Conservation (phyloP, 148 eudicot species). For the Fagopyrum homotropicum region DNA sequence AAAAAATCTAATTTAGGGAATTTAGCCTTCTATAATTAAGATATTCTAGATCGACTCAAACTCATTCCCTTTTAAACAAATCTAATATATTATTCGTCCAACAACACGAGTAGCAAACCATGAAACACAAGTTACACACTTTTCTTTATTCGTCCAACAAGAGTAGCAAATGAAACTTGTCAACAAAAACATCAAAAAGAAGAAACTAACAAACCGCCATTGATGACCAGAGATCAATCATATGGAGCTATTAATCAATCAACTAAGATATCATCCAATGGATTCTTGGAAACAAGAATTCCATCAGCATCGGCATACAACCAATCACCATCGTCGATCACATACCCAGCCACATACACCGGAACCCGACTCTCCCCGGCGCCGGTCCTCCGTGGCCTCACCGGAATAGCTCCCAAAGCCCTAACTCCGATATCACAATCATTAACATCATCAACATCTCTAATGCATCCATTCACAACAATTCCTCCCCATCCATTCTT, state of each 20-base stretch:
- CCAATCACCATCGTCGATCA: conserved; percentile 49
- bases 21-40: too few relatives aligned
- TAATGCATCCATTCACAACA: conserved; percentile 22
- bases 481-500: conserved; percentile 60
- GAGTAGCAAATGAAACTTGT: not conserved
- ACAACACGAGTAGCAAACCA: too few relatives aligned
- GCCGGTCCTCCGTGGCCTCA: conserved; percentile 46
- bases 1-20: too few relatives aligned
- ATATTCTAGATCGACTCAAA: too few relatives aligned
- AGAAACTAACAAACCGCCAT: not conserved
- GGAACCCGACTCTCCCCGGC: conserved; percentile 41
- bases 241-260: too few relatives aligned
- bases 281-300: conserved; percentile 29
- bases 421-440: conserved; percentile 57
- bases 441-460: conserved; percentile 53
- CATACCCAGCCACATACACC: conserved; percentile 32
- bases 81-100: too few relatives aligned
- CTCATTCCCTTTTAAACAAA: too few relatives aligned
- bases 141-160: not conserved
- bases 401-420: conserved; percentile 50
- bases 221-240: not conserved
- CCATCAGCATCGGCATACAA: conserved; percentile 58
- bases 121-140: not conserved
- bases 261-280: not conserved
- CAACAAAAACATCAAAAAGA: not conserved